Base-by-base conservation (phyloP, 331 rosid species). In the Prunus yedoensis region DNA sequence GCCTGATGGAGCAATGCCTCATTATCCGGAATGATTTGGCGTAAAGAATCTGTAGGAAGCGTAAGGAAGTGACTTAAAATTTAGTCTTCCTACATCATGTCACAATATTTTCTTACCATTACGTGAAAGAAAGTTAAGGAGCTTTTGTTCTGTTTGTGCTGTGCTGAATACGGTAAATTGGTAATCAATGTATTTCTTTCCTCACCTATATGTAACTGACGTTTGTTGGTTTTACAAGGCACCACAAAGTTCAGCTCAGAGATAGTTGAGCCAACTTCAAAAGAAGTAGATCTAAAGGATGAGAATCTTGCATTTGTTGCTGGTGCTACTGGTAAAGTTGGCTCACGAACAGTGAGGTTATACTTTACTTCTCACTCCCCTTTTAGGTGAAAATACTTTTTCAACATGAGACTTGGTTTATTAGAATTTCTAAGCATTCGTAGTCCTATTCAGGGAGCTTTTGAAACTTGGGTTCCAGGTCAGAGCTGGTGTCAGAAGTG, bases 271-370 rank as follows among this genome's bases (percentile, higher is more conserved):
- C 85, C 78, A 64, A 50, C 56, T 30, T 27, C 85, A 7, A 89
- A 87, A 79, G 84, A 82, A 71, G 83, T 63, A 53, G 83, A 78
- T 68, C 60, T 79, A 49, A 88, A 85, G 78, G 90, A 94, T 81
- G 93, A 85, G 14, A 85, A 91, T 78, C 73, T 92, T 21, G 97
- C 86, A 18, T 94, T 94, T 83, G 96, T 94, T 73, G 99, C 99
- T 13, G 99, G 99, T 58, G 97, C 99, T 63, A 92, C 97, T 49
- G 99, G 99, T 57, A 90, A n/a, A 87, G 99, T 94, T 83, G 99
- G 99, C 69, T 94, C 96, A 71, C 79, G 97, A 82, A 86, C 96
- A 25, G 99, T 94, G 74, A 94, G 99, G 99, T 92, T 74, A 63
- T 50, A 77, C 76, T 78, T 21, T 76, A 65, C 70, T 73, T 35